Evolutionary conservation across 139 green algal species (phyloP).

Genomic region (Picochlorum sp.): DNA sequence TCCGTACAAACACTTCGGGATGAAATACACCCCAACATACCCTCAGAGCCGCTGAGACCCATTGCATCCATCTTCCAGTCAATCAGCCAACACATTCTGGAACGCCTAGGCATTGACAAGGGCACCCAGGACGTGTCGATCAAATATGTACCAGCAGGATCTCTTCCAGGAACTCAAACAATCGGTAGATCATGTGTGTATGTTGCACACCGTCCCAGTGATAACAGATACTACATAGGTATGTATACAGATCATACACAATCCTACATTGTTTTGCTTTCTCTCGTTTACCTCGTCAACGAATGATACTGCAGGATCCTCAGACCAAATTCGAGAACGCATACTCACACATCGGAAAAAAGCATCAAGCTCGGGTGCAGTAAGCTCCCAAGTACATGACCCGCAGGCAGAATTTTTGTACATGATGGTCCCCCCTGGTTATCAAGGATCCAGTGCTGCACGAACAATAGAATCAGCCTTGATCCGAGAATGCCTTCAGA

Average conservation of each 20-base stretch:
- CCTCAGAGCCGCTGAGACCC: not conserved
- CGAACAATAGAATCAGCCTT: conserved; percentile 26
- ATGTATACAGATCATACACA: not conserved
- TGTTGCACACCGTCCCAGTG: not conserved
- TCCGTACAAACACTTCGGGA: not conserved
- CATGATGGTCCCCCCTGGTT: conserved; percentile 21
- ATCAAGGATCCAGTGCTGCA: conserved; percentile 9
- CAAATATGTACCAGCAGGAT: conserved; percentile 1
- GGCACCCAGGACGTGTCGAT: not conserved
- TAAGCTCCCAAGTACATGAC: conserved; percentile 5
- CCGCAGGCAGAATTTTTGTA: conserved; percentile 30
- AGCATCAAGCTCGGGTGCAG: not conserved
- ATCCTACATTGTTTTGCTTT: not conserved
- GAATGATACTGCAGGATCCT: conserved; percentile 22
- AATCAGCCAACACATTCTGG: not conserved
- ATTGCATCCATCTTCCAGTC: not conserved
- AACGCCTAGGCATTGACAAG: too few relatives aligned
- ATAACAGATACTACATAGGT: conserved; percentile 1
- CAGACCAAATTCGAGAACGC: conserved; percentile 35
- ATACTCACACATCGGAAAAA: conserved; percentile 15
- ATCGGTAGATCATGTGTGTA: conserved; percentile 1
- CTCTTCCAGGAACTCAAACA: not conserved
- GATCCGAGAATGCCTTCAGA: conserved; percentile 13
- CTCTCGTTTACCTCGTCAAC: not conserved
- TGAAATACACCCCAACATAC: not conserved